Evolutionary conservation across 1,284 basidiomycete genomes (phyloP).

Genomic region (Leccinum laetum): DNA sequence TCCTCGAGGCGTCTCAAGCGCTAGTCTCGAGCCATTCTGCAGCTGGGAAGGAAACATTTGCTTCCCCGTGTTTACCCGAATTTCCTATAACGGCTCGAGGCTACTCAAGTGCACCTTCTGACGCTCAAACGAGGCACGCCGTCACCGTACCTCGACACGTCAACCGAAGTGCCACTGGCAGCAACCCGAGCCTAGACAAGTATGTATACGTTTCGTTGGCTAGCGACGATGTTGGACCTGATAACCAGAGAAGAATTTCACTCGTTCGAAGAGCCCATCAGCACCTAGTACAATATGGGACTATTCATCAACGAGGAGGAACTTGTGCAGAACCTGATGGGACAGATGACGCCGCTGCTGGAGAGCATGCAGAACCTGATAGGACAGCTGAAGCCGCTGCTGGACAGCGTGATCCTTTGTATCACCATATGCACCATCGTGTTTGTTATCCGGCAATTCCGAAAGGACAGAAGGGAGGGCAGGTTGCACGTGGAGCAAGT

Average conservation of each 20-base stretch:
- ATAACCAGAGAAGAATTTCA: neutral
- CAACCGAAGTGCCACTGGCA: neutral
- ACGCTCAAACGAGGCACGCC: neutral
- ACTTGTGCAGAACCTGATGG: slow-evolving; percentile 8
- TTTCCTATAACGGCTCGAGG: no score
- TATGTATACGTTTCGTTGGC: neutral
- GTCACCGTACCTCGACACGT: neutral
- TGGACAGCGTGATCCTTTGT: slow-evolving; percentile 16
- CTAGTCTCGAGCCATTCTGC: no score
- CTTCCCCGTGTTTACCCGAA: no score
- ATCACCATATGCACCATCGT: slow-evolving; percentile 19
- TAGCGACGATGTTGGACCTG: neutral
- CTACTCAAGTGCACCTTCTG: neutral
- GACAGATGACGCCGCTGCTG: no score
- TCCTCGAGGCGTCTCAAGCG: slow-evolving; percentile 3
- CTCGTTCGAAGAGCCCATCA: neutral
- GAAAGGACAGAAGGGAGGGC: slow-evolving; percentile 25
- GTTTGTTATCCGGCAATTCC: slow-evolving; percentile 16
- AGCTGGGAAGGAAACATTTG: no score
- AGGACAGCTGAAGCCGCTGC: slow-evolving; percentile 17
- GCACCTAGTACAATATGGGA: slow-evolving; percentile 19
- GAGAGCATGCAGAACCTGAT: slow-evolving; percentile 4
- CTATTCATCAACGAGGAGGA: slow-evolving; percentile 23
- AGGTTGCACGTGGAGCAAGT: slow-evolving; percentile 20
- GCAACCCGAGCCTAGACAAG: slow-evolving; percentile 3